Evolutionary conservation across 2,329 filamentous ascomycete species (phyloP).

Genomic region (Trematosphaeria pertusa): DNA sequence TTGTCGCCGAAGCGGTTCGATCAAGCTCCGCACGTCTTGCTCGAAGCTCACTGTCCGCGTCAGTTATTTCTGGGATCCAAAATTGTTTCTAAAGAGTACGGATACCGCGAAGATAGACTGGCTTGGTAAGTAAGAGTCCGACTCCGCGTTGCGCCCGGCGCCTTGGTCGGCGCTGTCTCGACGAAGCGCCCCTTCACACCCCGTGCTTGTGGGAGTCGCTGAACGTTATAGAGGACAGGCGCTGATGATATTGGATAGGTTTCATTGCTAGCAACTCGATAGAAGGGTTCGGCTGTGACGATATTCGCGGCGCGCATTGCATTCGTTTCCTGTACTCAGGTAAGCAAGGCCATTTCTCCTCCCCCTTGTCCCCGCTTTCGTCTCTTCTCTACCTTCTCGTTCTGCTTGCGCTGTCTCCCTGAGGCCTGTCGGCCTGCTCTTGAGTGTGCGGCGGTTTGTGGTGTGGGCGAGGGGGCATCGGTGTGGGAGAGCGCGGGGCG

Average conservation of each 20-base stretch:
- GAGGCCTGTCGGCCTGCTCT: too few species aligned
- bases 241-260: conserved; percentile 26
- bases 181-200: background rate
- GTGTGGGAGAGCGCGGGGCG: background rate
- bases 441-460: background rate
- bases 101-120: conserved; percentile 24
- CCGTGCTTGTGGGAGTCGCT: background rate
- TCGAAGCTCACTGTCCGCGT: conserved; percentile 28
- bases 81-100: conserved; percentile 35
- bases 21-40: background rate
- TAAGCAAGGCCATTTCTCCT: too few species aligned
- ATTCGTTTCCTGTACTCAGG: conserved; percentile 36
- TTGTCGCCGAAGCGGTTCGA: conserved; percentile 14
- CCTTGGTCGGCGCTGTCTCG: background rate
- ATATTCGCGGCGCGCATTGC: conserved; percentile 34
- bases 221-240: background rate
- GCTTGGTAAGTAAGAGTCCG: conserved; percentile 28
- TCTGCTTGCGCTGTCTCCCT: background rate
- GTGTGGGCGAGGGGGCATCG: background rate
- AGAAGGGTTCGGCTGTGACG: conserved; percentile 40
- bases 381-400: conserved; percentile 6
- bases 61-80: conserved; percentile 35
- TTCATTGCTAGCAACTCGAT: conserved; percentile 35
- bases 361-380: too few species aligned
- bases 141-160: background rate